Base-by-base conservation (phyloP, 768 basidiomycete species). In the Clathrus columnatus region DNA sequence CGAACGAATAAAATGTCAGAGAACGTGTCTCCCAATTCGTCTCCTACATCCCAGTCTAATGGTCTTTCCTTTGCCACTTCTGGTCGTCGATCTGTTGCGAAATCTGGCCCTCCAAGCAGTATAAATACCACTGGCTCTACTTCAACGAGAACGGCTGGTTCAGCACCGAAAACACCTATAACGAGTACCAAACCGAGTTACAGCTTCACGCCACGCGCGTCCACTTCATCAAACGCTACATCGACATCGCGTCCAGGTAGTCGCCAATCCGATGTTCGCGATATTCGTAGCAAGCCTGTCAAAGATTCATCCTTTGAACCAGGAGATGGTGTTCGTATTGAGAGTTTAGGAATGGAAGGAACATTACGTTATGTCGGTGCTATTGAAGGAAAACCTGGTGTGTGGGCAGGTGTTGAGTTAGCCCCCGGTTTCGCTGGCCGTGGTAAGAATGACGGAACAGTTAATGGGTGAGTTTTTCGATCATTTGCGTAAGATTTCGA, bases 361-460 rank as follows among this genome's bases (percentile, higher is more conserved):
- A 78, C 73, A 7, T 69, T 98, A 44, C 73, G 81, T 58, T 97
- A 82, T 69, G 59, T 94, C 17, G 95, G 95, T 5, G 78, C 81
- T 61, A 93, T 96, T 54, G 84, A 88, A 17, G 90, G 90, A 50
- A 97, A 97, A 68, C 75, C 80, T 2, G 95, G 94, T 3, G 71
- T 84, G 5, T 99, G 91, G 89, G 95, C 90, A 16, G 95, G 95
- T 14, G 90, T 99, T 20, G 91, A 97, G 69, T 75, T 99, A 20
- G 73, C 80, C 61, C 85, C 84, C 30, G 88, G 89, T 5, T 95
- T 92, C 65, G 69, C 77, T 17, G 93, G 95, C 18, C 89, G 87
- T 67, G 95, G 95, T 0, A 99, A 98, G 73, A 99, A 99, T 63
- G 82, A 97, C 62, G 95, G 95, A 29, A 80, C 82, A 45, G 93